These are phyloP conservation scores for Diplodia mutila DNA, from an alignment of 2,329 filamentous ascomycete genomes.

Conservation along the genomic window DNA sequence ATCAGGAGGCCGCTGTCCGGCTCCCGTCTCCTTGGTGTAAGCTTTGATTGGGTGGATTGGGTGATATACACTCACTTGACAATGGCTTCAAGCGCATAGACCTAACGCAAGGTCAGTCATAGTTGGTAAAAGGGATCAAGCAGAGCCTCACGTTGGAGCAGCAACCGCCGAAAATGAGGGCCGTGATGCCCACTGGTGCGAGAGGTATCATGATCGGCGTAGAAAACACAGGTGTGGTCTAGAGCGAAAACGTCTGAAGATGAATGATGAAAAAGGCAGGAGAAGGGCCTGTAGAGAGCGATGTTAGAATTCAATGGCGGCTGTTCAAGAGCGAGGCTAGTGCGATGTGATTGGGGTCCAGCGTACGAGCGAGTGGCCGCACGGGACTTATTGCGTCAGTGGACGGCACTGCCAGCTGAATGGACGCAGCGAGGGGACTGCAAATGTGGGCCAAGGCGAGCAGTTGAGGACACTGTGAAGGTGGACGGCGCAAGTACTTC, in stretches of 20 bases:
- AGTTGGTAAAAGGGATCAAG: not conserved
- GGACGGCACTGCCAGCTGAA: not conserved
- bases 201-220: conserved; percentile 34
- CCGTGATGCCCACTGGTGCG: conserved; percentile 62
- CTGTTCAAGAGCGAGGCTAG: not conserved
- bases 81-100: conserved; percentile 95
- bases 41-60: conserved; percentile 8
- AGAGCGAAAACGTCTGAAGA: not conserved
- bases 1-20: conserved; percentile 75
- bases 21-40: conserved; percentile 65
- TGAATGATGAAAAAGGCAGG: not conserved
- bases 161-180: conserved; percentile 92
- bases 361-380: not conserved
- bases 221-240: not conserved
- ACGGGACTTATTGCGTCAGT: not conserved
- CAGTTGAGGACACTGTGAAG: not conserved
- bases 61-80: conserved; percentile 70
- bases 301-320: not conserved
- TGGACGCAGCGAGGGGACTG: not conserved
- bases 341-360: not conserved
- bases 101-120: conserved; percentile 53
- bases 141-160: conserved; percentile 77
- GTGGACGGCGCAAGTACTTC: conserved; percentile 3
- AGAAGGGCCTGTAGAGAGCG: not conserved
- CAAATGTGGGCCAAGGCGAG: not conserved